These are phyloP conservation scores for Trichoderma harzianum DNA, from an alignment of 2,329 filamentous ascomycete genomes.

Conservation along the genomic window DNA sequence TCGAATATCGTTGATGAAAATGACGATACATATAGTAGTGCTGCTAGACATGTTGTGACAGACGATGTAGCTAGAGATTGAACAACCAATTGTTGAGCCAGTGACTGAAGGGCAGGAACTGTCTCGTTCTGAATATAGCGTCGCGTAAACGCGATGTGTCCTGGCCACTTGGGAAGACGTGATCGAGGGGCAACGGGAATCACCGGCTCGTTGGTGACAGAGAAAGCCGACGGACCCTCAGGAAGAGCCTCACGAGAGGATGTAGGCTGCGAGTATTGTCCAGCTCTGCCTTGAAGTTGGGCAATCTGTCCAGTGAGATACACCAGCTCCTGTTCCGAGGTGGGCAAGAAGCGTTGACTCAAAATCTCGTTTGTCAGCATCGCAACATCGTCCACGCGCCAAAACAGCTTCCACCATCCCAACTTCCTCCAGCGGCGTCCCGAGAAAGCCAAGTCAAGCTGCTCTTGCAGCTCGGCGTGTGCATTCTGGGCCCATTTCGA, in stretches of 20 bases:
- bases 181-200: slow-evolving; percentile 24
- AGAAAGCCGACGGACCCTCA: neutral
- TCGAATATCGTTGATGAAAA: slow-evolving; percentile 55
- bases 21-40: slow-evolving; percentile 55
- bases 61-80: slow-evolving; percentile 72
- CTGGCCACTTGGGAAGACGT: slow-evolving; percentile 59
- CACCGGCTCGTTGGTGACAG: slow-evolving; percentile 27
- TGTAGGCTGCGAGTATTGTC: slow-evolving; percentile 36
- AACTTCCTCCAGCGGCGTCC: slow-evolving; percentile 76
- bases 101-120: slow-evolving; percentile 66
- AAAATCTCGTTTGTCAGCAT: slow-evolving; percentile 80
- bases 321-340: slow-evolving; percentile 76
- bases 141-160: slow-evolving; percentile 70
- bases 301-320: slow-evolving; percentile 76
- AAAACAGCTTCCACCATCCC: slow-evolving; percentile 93
- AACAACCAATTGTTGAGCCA: slow-evolving; percentile 71
- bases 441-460: slow-evolving; percentile 73
- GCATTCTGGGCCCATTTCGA: slow-evolving; percentile 73
- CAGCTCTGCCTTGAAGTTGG: slow-evolving; percentile 37
- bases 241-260: slow-evolving; percentile 21
- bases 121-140: slow-evolving; percentile 62
- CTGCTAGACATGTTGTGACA: slow-evolving; percentile 53
- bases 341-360: slow-evolving; percentile 69
- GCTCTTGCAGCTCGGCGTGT: slow-evolving; percentile 77
- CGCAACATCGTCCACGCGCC: slow-evolving; percentile 87